A percentile compares a stretch with the other conserved stretches of the same genome.
Evolutionary conservation across 2,329 filamentous ascomycete genomes (phyloP).

Genomic region (Aspergillus phoenicis): DNA sequence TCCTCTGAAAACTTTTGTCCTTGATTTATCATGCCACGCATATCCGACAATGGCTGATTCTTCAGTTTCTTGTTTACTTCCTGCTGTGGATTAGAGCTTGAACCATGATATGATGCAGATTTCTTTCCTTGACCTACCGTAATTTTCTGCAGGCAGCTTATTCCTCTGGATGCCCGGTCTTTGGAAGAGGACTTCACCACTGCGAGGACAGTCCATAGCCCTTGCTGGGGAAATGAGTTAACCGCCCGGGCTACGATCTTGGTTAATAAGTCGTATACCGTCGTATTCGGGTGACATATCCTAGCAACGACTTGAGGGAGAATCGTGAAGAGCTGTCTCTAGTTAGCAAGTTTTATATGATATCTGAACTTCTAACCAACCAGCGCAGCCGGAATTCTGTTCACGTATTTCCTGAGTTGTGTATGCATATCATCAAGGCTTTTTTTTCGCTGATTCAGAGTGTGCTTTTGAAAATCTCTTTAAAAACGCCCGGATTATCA

Average conservation of each 20-base stretch:
- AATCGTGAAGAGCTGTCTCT: conserved; percentile 56
- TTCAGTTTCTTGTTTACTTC: conserved; percentile 56
- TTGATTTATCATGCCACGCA: conserved; percentile 71
- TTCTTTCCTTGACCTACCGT: conserved; percentile 30
- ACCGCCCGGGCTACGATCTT: conserved; percentile 86
- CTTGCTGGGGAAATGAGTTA: conserved; percentile 82
- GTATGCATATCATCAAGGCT: conserved; percentile 70
- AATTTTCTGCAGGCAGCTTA: conserved; percentile 45
- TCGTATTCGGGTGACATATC: conserved; percentile 80
- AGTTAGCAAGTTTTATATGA: conserved; percentile 12
- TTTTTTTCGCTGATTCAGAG: conserved; percentile 57
- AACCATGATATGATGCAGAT: background rate
- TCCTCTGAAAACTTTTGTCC: conserved; percentile 84
- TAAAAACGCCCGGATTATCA: background rate
- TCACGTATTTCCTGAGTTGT: conserved; percentile 78
- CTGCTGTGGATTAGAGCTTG: conserved; percentile 31
- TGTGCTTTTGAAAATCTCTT: conserved; percentile 52
- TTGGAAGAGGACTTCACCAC: conserved; percentile 78
- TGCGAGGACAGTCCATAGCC: conserved; percentile 86
- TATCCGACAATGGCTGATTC: conserved; percentile 54
- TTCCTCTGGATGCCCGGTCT: conserved; percentile 64
- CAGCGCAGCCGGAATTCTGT: conserved; percentile 50
- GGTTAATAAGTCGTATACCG: conserved; percentile 75
- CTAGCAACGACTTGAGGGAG: conserved; percentile 94
- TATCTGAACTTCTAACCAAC: conserved; percentile 29